Evolutionary conservation across 2,329 filamentous ascomycete genomes (phyloP), one percentile per base, ranked within the genome.

Genomic region (Pseudogymnoascus sp.): DNA sequence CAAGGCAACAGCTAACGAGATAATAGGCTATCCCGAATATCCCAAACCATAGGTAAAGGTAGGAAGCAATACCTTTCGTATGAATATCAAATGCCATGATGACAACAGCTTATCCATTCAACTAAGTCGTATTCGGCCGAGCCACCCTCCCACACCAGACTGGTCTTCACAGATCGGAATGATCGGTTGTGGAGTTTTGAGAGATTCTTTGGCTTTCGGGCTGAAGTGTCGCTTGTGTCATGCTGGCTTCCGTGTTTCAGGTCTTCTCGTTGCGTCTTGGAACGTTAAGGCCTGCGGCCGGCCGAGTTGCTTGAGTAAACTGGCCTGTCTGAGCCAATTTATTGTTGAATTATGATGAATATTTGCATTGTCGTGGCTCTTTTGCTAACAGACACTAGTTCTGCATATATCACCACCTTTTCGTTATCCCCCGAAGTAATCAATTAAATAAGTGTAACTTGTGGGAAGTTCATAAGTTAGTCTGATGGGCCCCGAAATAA

Each of bases 71-170:
- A n/a, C 28, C 33, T 65, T 28, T 64, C 64, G 43, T 60, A 59
- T 37, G 43, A 10, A 43, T 35, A 46, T 19, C 50, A 37, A 66
- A 50, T 65, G 71, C 71, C 68, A 62, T 84, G 82, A 85, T 85
- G 82, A 85, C 77, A 80, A 81, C 74, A 86, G 86, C 85, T 85
- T 87, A 89, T 89, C 86, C 86, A 89, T 89, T 89, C 86, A 83
- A 87, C 84, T 82, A 89, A 80, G 75, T 81, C 82, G 80, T 82
- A 76, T 60, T 77, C 78, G 74, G 79, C 87, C 87, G 80, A 89
- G 86, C 84, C 83, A 85, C 84, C 79, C 89, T 90, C 82, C 84
- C 87, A 75, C 85, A 89, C 87, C 84, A 74, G 79, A 91, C 85
- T 72, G 68, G 74, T 70, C 73, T 75, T 71, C 70, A 71, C 68